Percentiles rank a stretch among this genome's conserved stretches.
These are phyloP conservation scores for Rhizopogon rudus DNA, from an alignment of 768 basidiomycete species.

Conservation along the genomic window DNA sequence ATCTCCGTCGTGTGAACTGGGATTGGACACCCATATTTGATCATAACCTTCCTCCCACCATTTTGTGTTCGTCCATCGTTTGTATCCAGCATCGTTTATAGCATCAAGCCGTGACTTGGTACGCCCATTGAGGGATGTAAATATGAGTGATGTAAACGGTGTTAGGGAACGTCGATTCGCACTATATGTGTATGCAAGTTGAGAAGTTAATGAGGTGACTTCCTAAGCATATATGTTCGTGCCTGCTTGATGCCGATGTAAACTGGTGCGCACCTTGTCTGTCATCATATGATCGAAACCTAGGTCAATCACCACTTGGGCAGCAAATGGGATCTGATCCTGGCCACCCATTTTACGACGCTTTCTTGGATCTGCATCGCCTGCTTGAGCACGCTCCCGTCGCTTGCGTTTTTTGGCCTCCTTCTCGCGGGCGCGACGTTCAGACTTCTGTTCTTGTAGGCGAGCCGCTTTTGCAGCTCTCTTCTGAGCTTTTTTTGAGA, in stretches of 20 bases:
- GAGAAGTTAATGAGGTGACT: slow-evolving; percentile 82
- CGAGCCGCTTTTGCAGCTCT: slow-evolving; percentile 67
- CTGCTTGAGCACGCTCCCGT: slow-evolving; percentile 54
- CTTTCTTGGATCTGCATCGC: slow-evolving; percentile 38
- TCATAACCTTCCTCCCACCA: slow-evolving; percentile 83
- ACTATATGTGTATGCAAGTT: slow-evolving; percentile 90
- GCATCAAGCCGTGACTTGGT: slow-evolving; percentile 61
- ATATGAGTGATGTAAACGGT: slow-evolving; percentile 71
- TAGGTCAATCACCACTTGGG: slow-evolving; percentile 77
- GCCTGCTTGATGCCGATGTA: slow-evolving; percentile 5
- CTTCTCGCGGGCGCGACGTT: slow-evolving; percentile 73
- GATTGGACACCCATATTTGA: slow-evolving; percentile 47
- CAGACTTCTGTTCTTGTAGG: slow-evolving; percentile 61
- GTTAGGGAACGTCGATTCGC: slow-evolving; percentile 68
- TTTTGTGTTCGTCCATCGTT: slow-evolving; percentile 75
- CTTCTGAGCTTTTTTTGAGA: slow-evolving; percentile 80
- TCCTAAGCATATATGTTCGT: slow-evolving; percentile 50
- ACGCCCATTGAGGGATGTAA: slow-evolving; percentile 75
- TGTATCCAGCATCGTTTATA: slow-evolving; percentile 62
- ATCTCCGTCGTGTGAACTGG: background rate
- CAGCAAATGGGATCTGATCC: slow-evolving; percentile 40
- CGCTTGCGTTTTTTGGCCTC: slow-evolving; percentile 73
- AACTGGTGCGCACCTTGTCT: slow-evolving; percentile 61
- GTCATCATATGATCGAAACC: slow-evolving; percentile 93
- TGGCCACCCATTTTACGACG: slow-evolving; percentile 18